Evolutionary conservation across 106 monocot species (phyloP).

Genomic region (Apostasia ramifera): DNA sequence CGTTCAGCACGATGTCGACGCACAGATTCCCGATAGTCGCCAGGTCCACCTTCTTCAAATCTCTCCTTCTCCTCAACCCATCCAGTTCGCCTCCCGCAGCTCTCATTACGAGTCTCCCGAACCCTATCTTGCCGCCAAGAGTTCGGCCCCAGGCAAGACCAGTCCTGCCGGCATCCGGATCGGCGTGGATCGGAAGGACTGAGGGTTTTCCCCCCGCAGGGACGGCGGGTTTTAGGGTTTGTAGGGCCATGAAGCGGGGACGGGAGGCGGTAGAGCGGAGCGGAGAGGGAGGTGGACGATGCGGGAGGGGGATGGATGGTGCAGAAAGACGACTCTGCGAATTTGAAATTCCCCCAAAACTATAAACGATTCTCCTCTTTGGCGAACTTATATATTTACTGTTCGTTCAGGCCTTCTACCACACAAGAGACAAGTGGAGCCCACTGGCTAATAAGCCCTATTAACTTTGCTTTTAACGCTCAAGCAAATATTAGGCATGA

Average conservation of each 20-base stretch:
- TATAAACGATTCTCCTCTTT: no score
- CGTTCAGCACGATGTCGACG: conserved; percentile 78
- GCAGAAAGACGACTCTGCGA: no score
- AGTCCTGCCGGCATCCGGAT: background rate
- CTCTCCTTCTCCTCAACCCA: background rate
- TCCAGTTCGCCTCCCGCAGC: background rate
- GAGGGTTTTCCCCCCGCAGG: background rate
- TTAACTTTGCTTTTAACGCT: no score
- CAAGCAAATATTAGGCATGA: no score
- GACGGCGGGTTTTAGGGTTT: background rate
- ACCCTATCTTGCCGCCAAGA: background rate
- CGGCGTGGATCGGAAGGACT: background rate
- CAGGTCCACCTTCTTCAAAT: conserved; percentile 39
- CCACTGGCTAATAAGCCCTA: no score
- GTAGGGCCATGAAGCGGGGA: background rate
- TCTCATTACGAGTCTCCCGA: background rate
- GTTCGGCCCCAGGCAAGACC: background rate
- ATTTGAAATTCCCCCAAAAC: no score
- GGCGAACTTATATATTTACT: no score
- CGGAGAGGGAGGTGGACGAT: no score
- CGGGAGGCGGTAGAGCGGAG: no score
- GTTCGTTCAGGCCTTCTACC: no score
- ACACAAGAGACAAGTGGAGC: no score
- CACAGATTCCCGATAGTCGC: conserved; percentile 90
- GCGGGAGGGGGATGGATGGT: no score